Base-by-base conservation (phyloP, 129 eudicot species). In the Apium graveolens region DNA sequence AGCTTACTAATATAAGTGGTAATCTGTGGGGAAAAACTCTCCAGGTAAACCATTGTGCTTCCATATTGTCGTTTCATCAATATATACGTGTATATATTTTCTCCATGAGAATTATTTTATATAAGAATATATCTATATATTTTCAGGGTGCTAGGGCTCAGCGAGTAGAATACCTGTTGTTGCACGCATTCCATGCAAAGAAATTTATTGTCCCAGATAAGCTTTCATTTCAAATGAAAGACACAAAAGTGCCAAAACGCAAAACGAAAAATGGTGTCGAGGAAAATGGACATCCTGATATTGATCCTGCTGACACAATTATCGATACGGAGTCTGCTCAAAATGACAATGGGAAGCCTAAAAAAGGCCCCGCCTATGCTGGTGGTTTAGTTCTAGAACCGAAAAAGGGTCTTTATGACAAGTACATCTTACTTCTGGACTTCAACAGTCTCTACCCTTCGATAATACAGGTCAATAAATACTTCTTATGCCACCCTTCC, bases 361-460 rank as follows among this genome's bases (percentile, higher is more conserved):
- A 90, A 81, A 96, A 92, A 80, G 93, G 95, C 21, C 90, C 99
- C 65, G 49, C 97, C 20, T 96, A 96, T 89, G 90, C 96, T 38
- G 99, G 99, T 86, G 99, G 99, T 75, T 81, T 96, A 79, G 99
- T 96, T 78, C 86, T 96, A 89, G 99, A 96, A 87, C 99, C 99
- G 62, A 96, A 96, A 80, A 92, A 74, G 86, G 99, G 99, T 53
- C 83, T 96, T 77, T 96, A 96, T 77, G 99, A 96, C 87, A 96
- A 92, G 86, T 96, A 90, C 83, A 89, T 96, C 29, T 74, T 96
- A 62, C 99, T 96, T 76, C 75, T 96, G 85, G 99, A 96, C 82
- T 96, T 96, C 87, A 96, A 96, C 84, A 96, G 99, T 86, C 99
- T 96, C 73, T 96, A 96, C 87, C 99, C 99, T 73, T 96, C 99